Evolutionary conservation across 2,329 filamentous ascomycete species (phyloP), one percentile per base, ranked within the genome.

Genomic region (Fusarium oligoseptatum): DNA sequence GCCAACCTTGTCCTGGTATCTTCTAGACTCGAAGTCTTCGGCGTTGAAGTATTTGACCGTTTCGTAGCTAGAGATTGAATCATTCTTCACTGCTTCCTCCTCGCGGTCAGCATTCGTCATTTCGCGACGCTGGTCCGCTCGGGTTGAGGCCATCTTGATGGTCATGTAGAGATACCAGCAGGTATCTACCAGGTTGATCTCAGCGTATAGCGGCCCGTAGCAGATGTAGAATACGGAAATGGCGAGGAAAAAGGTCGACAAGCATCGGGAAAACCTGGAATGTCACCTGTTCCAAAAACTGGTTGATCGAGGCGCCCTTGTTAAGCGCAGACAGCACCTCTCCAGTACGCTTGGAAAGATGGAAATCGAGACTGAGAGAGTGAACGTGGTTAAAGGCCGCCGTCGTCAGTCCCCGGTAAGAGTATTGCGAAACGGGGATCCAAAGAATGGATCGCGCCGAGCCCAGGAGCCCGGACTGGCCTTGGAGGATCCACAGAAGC

Each of bases 21-120:
- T 89, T 58, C 88, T 85, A 76, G 95, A 95, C 79, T 97, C 94
- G 79, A 93, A 95, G 3, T 90, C 87, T 79, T 96, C 94, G 9
- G 94, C 94, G 77, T 96, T 96, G 87, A 97, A 97, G 79, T 96
- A 96, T 81, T 96, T 97, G 81, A 96, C 94, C 2, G 94, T 96
- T 85, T 99, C 97, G 82, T 98, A 99, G n/a, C 95, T 97, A 72
- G 97, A 95, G 86, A 99, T 97, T 0, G 97, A 98, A 82, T 99
- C 97, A 81, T 98, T 98, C 84, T 98, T 98, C 77, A 98, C 95
- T 8, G 97, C 97, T 83, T 98, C 96, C 84, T 98, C 84, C 84
- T 98, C 95, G 73, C 97, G 90, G 76, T 97, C 95, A 15, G 95
- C 94, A 81, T 98, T 98, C 60, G 96, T 96, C 93, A 98, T 98